Evolutionary conservation across 768 basidiomycete genomes (phyloP), one percentile per base, ranked within the genome.

Genomic region (Termitomyces sp.): DNA sequence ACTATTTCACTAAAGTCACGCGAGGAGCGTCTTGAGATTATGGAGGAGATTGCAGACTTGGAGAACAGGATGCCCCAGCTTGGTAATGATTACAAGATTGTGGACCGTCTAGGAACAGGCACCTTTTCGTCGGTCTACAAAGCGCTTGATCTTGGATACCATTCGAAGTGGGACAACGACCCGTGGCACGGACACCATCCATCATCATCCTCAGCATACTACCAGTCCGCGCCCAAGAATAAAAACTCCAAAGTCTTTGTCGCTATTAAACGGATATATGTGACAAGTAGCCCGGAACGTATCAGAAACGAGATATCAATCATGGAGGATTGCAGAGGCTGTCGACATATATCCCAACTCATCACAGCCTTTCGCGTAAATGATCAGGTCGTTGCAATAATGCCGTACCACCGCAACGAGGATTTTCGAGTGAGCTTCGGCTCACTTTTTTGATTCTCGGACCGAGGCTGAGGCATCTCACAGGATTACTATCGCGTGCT

Each of bases 81-180:
- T 55, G 69, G 73, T 5, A 68, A 76, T 3, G 79, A 89, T 63
- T 98, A 96, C 77, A 81, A 77, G 52, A 77, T 98, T 38, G 71
- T 98, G 38, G 96, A 98, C 74, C 83, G 95, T 1, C 82, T 99
- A 0, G 97, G 97, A 14, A 98, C 95, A 56, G 96, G 96, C 16
- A 99, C 96, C 1, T 99, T 99, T 75, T 98, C 96, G 0, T 95
- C 95, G 10, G 97, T 99, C n/a, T 99, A 98, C 81, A 97, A 98
- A 67, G 97, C 95, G 0, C 72, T 95, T 63, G 97, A 99, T 71
- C 66, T 89, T 16, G 74, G 80, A 59, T 84, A 89, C 66, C 84
- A 92, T 64, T 74, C 80, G 51, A 88, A 89, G 55, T 92, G 86
- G 86, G 82, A 91, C 70, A 92, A 93, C 66, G 64, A 71, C 5